phyloP scores from a whole-genome alignment of 495 filamentous ascomycete species.

The Talaromyces adpressus region DNA sequence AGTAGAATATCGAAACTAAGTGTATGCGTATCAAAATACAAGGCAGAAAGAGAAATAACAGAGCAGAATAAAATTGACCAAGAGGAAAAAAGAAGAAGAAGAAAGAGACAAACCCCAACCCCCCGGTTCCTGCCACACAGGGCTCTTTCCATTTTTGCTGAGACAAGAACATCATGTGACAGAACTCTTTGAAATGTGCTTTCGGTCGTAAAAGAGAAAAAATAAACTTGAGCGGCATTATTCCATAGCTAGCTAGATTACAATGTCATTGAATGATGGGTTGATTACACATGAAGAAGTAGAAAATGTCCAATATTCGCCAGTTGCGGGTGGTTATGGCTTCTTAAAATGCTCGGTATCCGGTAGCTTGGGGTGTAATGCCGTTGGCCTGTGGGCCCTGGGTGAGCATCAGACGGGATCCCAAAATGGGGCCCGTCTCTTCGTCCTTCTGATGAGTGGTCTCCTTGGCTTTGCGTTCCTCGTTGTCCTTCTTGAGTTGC shows the following conservation, averaged over 20 bases:
- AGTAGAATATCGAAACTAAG: not conserved
- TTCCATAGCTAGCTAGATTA: conserved; percentile 10
- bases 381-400: conserved; percentile 80
- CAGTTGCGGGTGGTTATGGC: not conserved
- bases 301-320: conserved; percentile 5
- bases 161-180: not conserved
- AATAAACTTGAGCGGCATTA: conserved; percentile 8
- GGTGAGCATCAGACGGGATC: conserved; percentile 95
- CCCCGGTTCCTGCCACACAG: not conserved
- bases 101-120: conserved; percentile 1
- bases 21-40: conserved; percentile 5
- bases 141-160: not conserved
- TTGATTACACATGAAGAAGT: conserved; percentile 9
- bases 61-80: not conserved
- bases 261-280: conserved; percentile 5
- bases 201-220: not conserved
- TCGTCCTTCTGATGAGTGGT: conserved; percentile 80
- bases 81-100: not conserved
- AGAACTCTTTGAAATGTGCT: not conserved
- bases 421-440: conserved; percentile 88
- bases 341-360: conserved; percentile 54
- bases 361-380: conserved; percentile 73
- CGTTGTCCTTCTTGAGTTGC: conserved; percentile 87
- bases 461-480: conserved; percentile 89
- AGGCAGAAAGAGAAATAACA: not conserved